Evolutionary conservation across 2,329 filamentous ascomycete species (phyloP).

Genomic region (Ophiostoma tasmaniense): DNA sequence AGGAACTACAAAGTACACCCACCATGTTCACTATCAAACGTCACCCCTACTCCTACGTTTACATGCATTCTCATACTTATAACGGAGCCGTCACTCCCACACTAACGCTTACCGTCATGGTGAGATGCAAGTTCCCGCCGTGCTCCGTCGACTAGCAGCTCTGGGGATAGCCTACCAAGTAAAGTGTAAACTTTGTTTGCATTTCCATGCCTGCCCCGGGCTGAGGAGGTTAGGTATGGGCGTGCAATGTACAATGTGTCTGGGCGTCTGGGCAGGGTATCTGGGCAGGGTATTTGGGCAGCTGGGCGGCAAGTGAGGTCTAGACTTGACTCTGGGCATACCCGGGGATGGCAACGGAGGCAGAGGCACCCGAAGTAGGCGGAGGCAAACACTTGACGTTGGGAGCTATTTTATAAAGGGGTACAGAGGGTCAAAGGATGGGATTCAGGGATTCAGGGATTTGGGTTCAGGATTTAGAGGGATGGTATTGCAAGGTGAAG

Average conservation of each 20-base stretch:
- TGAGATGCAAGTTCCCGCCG: neutral
- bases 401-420: neutral
- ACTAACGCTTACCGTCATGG: neutral
- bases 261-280: too few relatives aligned
- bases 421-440: neutral
- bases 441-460: neutral
- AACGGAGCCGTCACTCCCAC: neutral
- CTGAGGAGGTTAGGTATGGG: neutral
- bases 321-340: neutral
- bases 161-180: neutral
- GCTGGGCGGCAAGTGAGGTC: neutral
- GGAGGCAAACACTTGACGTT: neutral
- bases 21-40: neutral
- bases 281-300: neutral
- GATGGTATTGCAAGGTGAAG: neutral
- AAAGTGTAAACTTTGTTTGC: neutral
- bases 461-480: too few relatives aligned
- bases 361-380: too few relatives aligned
- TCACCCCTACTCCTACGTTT: neutral
- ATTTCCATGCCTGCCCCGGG: neutral
- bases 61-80: too few relatives aligned
- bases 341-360: neutral
- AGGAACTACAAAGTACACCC: neutral
- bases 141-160: neutral
- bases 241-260: too few relatives aligned